Percentiles rank a stretch among this genome's conserved stretches.
Conservation (phyloP, 139 green algal genomes). For the Chlorella sorokiniana region DNA sequence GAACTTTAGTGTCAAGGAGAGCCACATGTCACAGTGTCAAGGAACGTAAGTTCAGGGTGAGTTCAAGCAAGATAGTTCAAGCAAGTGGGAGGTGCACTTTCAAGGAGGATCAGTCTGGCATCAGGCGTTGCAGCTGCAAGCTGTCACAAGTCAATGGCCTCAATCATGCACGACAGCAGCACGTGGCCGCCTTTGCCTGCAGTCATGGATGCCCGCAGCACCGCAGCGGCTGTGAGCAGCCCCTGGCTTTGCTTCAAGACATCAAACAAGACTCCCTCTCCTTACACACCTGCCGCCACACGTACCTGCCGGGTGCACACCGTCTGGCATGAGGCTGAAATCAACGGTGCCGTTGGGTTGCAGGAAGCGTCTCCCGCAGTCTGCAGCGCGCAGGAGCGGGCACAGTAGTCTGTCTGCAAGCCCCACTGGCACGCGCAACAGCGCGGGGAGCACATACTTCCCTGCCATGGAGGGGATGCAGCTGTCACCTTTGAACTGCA, state of each 20-base stretch:
- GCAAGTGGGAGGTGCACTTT: no score
- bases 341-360: background rate
- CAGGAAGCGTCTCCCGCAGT: background rate
- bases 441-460: no score
- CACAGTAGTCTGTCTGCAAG: no score
- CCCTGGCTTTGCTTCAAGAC: background rate
- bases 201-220: background rate
- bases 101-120: no score
- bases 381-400: no score
- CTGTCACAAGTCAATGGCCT: background rate
- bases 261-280: background rate
- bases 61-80: no score
- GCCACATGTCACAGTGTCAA: no score
- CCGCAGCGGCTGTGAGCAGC: background rate
- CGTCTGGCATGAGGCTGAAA: background rate
- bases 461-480: background rate
- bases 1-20: no score
- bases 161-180: conserved; percentile 10
- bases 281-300: background rate
- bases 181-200: conserved; percentile 2
- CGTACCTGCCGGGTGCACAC: conserved; percentile 1
- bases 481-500: conserved; percentile 1
- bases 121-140: background rate
- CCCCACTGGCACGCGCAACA: no score
- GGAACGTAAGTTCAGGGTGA: no score